Percentiles rank a stretch among this genome's conserved stretches.
These are phyloP conservation scores for Pyrenophora tritici-repentis DNA, from an alignment of 2,329 filamentous ascomycete species.

Conservation along the genomic window DNA sequence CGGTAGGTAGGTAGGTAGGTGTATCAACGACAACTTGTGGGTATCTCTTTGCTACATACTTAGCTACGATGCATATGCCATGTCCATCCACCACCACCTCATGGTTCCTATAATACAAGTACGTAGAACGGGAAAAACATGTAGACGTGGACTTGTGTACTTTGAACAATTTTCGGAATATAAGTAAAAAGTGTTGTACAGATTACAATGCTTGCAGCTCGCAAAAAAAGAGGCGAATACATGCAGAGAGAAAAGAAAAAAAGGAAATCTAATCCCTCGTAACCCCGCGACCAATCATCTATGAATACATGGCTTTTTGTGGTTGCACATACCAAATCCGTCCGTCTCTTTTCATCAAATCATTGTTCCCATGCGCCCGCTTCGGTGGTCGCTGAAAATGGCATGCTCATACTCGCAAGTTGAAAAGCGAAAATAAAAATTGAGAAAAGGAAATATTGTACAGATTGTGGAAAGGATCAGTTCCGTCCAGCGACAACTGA, in stretches of 20 bases:
- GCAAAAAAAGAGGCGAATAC: conserved; percentile 4
- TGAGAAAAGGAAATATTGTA: conserved; percentile 10
- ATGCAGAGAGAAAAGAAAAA: neutral
- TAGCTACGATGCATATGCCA: neutral
- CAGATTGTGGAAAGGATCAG: conserved; percentile 5
- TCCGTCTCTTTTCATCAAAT: conserved; percentile 18
- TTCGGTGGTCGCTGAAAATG: conserved; percentile 14
- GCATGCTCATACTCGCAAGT: neutral
- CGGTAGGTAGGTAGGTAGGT: neutral
- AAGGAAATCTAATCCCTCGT: conserved; percentile 7
- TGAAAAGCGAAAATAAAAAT: neutral
- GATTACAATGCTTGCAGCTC: conserved; percentile 15
- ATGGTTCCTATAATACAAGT: neutral
- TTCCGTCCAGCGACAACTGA: conserved; percentile 22
- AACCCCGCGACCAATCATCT: conserved; percentile 8
- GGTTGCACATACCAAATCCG: conserved; percentile 14
- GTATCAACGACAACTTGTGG: neutral
- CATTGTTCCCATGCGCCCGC: conserved; percentile 17
- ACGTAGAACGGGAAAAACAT: neutral
- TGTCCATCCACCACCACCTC: neutral
- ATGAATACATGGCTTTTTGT: conserved; percentile 16
- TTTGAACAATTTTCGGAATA: neutral
- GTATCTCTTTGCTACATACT: conserved; percentile 2
- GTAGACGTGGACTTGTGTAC: neutral
- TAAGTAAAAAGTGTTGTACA: conserved; percentile 12